Evolutionary conservation across 805 yeast species (phyloP), one percentile per base, ranked within the genome.

Genomic region (Candida qinlingensis): DNA sequence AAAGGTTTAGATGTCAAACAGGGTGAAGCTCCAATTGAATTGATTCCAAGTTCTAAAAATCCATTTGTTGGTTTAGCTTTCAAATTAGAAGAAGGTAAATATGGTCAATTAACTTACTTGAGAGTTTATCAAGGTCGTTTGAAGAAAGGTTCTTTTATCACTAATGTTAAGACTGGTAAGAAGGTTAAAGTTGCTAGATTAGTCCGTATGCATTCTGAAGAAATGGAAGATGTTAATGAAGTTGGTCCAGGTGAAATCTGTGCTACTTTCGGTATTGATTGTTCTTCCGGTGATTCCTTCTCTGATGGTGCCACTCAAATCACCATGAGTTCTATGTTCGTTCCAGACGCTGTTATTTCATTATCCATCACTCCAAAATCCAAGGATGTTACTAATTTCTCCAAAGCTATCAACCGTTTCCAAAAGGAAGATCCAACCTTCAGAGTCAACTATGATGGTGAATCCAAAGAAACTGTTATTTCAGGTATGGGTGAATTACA

Each of bases 341-440:
- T 94, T 53, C 99, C 99, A 6, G 99, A 94, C 68, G 96, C 99
- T 1, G 99, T 94, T 54, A 92, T 94, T 46, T 94, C 99, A 6
- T 75, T 94, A 50, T 85, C 97, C 13, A 85, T 94, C 61, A 76
- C 81, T 36, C 99, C 99, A 47, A 86, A 86, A 65, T 74, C 90
- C 37, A 88, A 86, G 62, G 98, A 94, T 65, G 77, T 83, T 19
- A 79, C 87, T 49, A 89, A 90, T 67, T 94, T 94, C 67, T 90
- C 98, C 33, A 94, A 92, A 69, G 99, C 99, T 46, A 81, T 94
- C 74, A 91, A 90, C 71, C 79, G 98, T 58, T 94, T 94, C 79
- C 99, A 94, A 70, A 92, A 92, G 68, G 99, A 94, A 69, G 99
- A 94, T 71, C 99, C 99, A 44, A 94, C 99, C 4, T 94, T 94